A percentile compares a stretch with the other conserved stretches of the same genome.
phyloP scores from a whole-genome alignment of 495 filamentous ascomycete genomes.

The Zalerion maritima region DNA sequence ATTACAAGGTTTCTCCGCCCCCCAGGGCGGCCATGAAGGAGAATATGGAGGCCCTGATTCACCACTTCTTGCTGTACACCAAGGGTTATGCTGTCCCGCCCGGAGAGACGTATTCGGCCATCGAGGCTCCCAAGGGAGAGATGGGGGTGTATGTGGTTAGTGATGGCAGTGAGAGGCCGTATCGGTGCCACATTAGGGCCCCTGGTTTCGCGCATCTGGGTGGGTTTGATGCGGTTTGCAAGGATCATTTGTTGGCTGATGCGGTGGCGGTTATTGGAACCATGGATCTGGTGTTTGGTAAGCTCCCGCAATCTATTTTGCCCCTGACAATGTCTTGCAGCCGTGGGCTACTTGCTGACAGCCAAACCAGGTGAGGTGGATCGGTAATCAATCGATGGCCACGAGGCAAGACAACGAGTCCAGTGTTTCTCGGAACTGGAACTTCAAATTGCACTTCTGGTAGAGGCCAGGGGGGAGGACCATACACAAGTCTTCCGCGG shows the following conservation, averaged over 20 bases:
- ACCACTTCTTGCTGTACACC: constrained; percentile 97
- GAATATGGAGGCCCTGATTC: constrained; percentile 98
- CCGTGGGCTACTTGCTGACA: constrained; percentile 1
- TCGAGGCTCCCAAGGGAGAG: constrained; percentile 98
- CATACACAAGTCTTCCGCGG: too few relatives aligned
- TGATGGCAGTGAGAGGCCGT: constrained; percentile 90
- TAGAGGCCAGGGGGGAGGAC: constrained; percentile 5
- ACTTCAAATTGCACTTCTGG: constrained; percentile 15
- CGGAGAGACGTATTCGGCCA: constrained; percentile 93
- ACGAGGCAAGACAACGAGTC: constrained; percentile 1
- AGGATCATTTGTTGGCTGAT: constrained; percentile 89
- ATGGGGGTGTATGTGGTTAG: constrained; percentile 98
- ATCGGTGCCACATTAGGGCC: constrained; percentile 93
- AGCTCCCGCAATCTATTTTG: too few relatives aligned
- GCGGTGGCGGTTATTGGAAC: constrained; percentile 94
- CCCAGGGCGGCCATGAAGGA: constrained; percentile 99
- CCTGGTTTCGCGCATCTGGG: constrained; percentile 93
- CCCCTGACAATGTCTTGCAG: background rate
- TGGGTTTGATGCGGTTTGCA: constrained; percentile 83
- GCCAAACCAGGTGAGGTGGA: constrained; percentile 31
- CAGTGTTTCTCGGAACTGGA: constrained; percentile 6
- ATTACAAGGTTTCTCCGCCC: constrained; percentile 97
- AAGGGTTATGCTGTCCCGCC: constrained; percentile 98
- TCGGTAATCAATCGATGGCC: constrained; percentile 31
- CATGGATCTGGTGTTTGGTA: constrained; percentile 67